These are phyloP conservation scores for Delitschia confertaspora DNA, from an alignment of 495 filamentous ascomycete species.

Conservation along the genomic window DNA sequence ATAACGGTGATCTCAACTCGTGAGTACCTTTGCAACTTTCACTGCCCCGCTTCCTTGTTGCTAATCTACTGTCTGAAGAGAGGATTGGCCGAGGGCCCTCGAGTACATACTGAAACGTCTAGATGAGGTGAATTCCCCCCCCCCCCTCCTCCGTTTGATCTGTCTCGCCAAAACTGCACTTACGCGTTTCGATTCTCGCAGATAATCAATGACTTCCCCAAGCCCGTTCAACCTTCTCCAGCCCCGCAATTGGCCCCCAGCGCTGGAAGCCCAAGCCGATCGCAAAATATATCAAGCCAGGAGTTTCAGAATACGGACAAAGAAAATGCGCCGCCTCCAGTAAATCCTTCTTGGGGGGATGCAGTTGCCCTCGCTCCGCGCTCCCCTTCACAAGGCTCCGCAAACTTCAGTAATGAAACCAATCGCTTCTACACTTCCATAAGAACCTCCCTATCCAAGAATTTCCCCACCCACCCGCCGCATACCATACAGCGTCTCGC, in stretches of 20 bases:
- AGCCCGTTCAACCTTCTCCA: slow-evolving; percentile 24
- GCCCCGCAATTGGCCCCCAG: slow-evolving; percentile 32
- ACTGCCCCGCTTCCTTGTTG: slow-evolving; percentile 56
- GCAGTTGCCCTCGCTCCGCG: slow-evolving; percentile 16
- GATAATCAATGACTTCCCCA: slow-evolving; percentile 36
- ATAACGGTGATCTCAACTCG: slow-evolving; percentile 62
- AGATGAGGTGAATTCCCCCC: slow-evolving; percentile 30
- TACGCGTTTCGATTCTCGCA: slow-evolving; percentile 7
- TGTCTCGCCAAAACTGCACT: too few species aligned
- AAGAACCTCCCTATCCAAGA: slow-evolving; percentile 52
- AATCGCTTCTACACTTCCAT: slow-evolving; percentile 56
- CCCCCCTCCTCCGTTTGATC: too few species aligned
- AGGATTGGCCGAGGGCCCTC: slow-evolving; percentile 34
- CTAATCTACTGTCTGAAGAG: slow-evolving; percentile 41
- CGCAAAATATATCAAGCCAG: slow-evolving; percentile 27
- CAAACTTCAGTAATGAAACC: slow-evolving; percentile 53
- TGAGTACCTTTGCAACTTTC: slow-evolving; percentile 44
- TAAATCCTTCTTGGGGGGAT: slow-evolving; percentile 33
- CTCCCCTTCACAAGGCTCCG: slow-evolving; percentile 24
- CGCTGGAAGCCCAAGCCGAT: slow-evolving; percentile 4
- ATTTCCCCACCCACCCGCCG: slow-evolving; percentile 68
- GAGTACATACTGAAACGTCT: slow-evolving; percentile 30
- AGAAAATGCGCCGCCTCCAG: slow-evolving; percentile 45
- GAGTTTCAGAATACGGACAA: slow-evolving; percentile 40
- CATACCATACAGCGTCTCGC: slow-evolving; percentile 89